A percentile compares a stretch with the other conserved stretches of the same genome.
Conservation (phyloP, 2,329 filamentous ascomycete species). For the Paecilomyces fulvus region DNA sequence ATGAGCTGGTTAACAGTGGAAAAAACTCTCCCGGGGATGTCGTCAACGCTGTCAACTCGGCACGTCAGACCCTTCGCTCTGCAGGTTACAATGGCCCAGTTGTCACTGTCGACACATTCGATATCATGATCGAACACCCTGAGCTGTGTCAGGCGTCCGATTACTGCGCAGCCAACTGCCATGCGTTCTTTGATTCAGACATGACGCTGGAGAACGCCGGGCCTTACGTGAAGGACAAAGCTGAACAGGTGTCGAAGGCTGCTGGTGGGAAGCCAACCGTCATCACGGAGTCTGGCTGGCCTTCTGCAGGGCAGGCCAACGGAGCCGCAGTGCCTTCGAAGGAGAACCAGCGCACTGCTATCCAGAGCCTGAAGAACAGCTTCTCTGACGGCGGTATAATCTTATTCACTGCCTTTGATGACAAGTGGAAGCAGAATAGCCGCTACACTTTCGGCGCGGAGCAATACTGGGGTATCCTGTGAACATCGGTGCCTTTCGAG, state of each 20-base stretch:
- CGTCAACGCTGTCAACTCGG: slow-evolving; percentile 48
- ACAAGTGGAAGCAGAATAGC: slow-evolving; percentile 64
- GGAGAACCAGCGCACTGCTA: slow-evolving; percentile 58
- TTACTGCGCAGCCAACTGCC: slow-evolving; percentile 72
- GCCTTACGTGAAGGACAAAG: slow-evolving; percentile 54
- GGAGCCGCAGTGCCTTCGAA: slow-evolving; percentile 58
- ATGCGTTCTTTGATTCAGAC: slow-evolving; percentile 71
- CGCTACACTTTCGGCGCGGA: slow-evolving; percentile 60
- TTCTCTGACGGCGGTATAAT: slow-evolving; percentile 50
- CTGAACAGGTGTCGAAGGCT: slow-evolving; percentile 35
- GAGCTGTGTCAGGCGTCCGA: slow-evolving; percentile 65
- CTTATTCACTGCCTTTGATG: slow-evolving; percentile 73
- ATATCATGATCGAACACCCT: slow-evolving; percentile 57
- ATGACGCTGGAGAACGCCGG: slow-evolving; percentile 55
- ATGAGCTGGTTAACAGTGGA: slow-evolving; percentile 67
- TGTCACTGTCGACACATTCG: slow-evolving; percentile 72
- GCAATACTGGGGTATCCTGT: slow-evolving; percentile 59
- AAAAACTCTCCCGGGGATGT: slow-evolving; percentile 45
- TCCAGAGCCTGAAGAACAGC: slow-evolving; percentile 54
- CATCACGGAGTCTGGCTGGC: slow-evolving; percentile 82
- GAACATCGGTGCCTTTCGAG: background rate
- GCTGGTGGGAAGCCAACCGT: slow-evolving; percentile 55
- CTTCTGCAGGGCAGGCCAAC: slow-evolving; percentile 58
- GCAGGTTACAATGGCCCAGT: slow-evolving; percentile 65
- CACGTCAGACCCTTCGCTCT: slow-evolving; percentile 48